Percentiles rank a stretch among this genome's conserved stretches.
Conservation (phyloP, 345 rosid genomes). For the Erysimum cheiranthoides region DNA sequence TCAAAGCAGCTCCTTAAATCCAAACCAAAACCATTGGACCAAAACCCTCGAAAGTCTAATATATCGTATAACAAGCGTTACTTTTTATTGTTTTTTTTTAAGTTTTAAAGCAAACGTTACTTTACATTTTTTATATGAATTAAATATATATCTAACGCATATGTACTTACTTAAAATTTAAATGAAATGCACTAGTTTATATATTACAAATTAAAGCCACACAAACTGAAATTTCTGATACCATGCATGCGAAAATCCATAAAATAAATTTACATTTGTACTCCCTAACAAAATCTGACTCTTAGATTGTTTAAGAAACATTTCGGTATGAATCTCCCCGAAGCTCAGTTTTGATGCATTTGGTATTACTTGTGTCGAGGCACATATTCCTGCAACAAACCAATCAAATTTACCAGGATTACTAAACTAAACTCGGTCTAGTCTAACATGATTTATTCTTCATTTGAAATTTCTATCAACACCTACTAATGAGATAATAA, state of each 20-base stretch:
- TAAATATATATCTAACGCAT: not conserved
- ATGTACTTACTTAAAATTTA: not conserved
- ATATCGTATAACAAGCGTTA: not conserved
- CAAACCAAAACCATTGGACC: not conserved
- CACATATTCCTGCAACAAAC: conserved; percentile 53
- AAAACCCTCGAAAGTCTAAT: not conserved
- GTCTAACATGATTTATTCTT: not conserved
- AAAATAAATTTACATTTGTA: not conserved
- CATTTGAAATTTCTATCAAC: too few relatives aligned
- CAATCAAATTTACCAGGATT: conserved; percentile 15
- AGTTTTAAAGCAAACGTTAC: too few relatives aligned
- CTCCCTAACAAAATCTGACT: not conserved
- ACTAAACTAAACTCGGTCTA: not conserved
- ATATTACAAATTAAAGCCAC: conserved; percentile 15
- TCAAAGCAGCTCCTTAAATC: not conserved
- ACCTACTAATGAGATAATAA: too few relatives aligned
- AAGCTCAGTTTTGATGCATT: conserved; percentile 40
- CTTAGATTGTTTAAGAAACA: not conserved
- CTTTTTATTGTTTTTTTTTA: too few relatives aligned
- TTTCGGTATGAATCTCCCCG: not conserved
- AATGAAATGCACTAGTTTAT: not conserved
- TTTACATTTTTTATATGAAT: too few relatives aligned
- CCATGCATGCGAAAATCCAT: not conserved
- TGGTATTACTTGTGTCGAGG: conserved; percentile 49
- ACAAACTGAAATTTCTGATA: not conserved